These are phyloP conservation scores for Nannizzia gypsea DNA, from an alignment of 2,329 filamentous ascomycete genomes.

Conservation along the genomic window DNA sequence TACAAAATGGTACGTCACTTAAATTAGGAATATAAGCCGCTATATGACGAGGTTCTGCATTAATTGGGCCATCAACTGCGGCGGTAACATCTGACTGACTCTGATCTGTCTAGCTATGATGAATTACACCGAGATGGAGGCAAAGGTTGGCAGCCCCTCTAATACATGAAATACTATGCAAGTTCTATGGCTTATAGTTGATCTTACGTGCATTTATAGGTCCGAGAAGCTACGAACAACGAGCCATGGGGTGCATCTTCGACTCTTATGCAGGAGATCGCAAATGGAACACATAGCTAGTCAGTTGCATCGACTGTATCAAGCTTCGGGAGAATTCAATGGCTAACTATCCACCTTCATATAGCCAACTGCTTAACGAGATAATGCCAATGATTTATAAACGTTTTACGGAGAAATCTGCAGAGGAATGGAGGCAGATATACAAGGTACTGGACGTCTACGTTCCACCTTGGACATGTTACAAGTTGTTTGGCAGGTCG, in stretches of 20 bases:
- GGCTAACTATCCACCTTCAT: background rate
- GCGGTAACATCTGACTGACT: background rate
- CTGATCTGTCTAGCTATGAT: conserved; percentile 59
- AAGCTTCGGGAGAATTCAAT: conserved; percentile 8
- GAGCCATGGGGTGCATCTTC: conserved; percentile 88
- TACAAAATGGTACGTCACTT: conserved; percentile 68
- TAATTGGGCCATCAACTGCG: background rate
- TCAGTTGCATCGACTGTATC: conserved; percentile 39
- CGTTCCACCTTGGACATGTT: background rate
- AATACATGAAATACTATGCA: background rate
- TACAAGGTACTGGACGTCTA: conserved; percentile 60
- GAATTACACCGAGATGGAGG: conserved; percentile 95
- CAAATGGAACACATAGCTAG: conserved; percentile 97
- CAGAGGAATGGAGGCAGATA: conserved; percentile 98
- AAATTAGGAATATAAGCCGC: background rate
- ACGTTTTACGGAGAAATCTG: conserved; percentile 94
- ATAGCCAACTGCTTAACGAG: conserved; percentile 87
- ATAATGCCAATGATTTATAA: conserved; percentile 99
- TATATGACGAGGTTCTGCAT: background rate
- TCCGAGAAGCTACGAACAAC: conserved; percentile 97
- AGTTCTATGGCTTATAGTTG: background rate
- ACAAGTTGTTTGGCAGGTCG: background rate
- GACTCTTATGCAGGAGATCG: conserved; percentile 91
- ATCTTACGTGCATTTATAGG: conserved; percentile 39
- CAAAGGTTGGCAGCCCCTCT: conserved; percentile 39